These are phyloP conservation scores for Cladosporium sp. DNA, from an alignment of 2,329 filamentous ascomycete species.

Conservation along the genomic window DNA sequence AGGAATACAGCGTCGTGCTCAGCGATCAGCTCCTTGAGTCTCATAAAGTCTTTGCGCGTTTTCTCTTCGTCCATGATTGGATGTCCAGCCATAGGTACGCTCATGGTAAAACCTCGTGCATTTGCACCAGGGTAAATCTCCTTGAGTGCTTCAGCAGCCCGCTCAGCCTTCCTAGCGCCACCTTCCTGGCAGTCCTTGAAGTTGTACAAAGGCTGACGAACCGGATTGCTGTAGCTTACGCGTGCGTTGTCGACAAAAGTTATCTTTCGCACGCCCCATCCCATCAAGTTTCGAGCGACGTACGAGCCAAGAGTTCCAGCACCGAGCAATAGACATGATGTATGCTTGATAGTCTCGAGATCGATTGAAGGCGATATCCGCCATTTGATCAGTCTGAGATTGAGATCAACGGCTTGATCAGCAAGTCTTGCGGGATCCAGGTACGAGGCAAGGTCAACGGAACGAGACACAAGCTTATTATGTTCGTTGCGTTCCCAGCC, in stretches of 20 bases:
- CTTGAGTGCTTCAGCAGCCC: slow-evolving; percentile 73
- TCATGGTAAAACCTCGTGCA: slow-evolving; percentile 71
- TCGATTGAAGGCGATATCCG: slow-evolving; percentile 84
- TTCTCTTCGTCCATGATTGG: slow-evolving; percentile 70
- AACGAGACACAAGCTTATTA: slow-evolving; percentile 72
- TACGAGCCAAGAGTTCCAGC: slow-evolving; percentile 93
- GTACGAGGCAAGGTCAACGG: slow-evolving; percentile 82
- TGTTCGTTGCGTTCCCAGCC: slow-evolving; percentile 86
- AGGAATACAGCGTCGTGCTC: slow-evolving; percentile 90
- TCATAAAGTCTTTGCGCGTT: slow-evolving; percentile 69
- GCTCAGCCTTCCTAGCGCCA: slow-evolving; percentile 74
- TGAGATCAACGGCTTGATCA: slow-evolving; percentile 91
- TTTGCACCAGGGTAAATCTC: slow-evolving; percentile 91
- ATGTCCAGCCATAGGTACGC: slow-evolving; percentile 94
- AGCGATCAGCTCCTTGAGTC: slow-evolving; percentile 68
- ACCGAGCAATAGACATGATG: slow-evolving; percentile 84
- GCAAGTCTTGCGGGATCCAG: slow-evolving; percentile 87
- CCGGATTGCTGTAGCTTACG: slow-evolving; percentile 94
- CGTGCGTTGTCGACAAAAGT: slow-evolving; percentile 92
- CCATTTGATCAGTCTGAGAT: slow-evolving; percentile 99
- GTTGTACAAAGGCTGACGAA: slow-evolving; percentile 86
- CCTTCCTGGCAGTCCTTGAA: slow-evolving; percentile 86
- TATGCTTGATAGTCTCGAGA: slow-evolving; percentile 82
- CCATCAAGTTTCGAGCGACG: slow-evolving; percentile 85
- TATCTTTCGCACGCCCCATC: slow-evolving; percentile 92